phyloP scores from a whole-genome alignment of 2,329 filamentous ascomycete species.

The Sporothrix inflata region DNA sequence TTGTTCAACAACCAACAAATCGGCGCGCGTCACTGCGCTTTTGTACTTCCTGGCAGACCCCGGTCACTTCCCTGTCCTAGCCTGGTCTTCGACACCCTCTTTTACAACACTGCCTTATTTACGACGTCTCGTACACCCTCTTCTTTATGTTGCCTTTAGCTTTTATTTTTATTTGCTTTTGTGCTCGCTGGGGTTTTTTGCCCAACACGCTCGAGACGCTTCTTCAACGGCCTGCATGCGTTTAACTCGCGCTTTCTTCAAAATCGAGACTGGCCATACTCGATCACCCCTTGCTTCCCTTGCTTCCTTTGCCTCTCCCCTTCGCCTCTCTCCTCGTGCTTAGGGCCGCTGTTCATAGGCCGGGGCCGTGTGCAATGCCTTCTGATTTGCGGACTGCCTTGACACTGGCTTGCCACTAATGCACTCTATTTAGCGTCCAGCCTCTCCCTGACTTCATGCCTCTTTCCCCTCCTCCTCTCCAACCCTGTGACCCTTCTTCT shows the following conservation, averaged over 20 bases:
- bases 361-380: not conserved
- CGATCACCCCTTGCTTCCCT: not conserved
- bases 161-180: not conserved
- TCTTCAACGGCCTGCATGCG: not conserved
- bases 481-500: not conserved
- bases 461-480: not conserved
- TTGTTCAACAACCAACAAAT: not conserved
- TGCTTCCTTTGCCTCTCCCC: not conserved
- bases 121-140: no score
- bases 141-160: not conserved
- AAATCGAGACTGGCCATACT: not conserved
- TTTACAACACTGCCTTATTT: not conserved
- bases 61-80: not conserved
- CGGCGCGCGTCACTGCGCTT: not conserved
- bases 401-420: not conserved
- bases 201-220: not conserved
- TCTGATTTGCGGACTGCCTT: not conserved
- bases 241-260: not conserved
- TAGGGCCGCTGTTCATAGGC: not conserved
- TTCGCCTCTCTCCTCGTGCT: not conserved
- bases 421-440: conserved; percentile 8
- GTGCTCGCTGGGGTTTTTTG: not conserved
- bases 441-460: not conserved
- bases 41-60: not conserved
- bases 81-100: no score